Evolutionary conservation across 2,329 filamentous ascomycete species (phyloP).

Genomic region (Diaporthe helianthi): DNA sequence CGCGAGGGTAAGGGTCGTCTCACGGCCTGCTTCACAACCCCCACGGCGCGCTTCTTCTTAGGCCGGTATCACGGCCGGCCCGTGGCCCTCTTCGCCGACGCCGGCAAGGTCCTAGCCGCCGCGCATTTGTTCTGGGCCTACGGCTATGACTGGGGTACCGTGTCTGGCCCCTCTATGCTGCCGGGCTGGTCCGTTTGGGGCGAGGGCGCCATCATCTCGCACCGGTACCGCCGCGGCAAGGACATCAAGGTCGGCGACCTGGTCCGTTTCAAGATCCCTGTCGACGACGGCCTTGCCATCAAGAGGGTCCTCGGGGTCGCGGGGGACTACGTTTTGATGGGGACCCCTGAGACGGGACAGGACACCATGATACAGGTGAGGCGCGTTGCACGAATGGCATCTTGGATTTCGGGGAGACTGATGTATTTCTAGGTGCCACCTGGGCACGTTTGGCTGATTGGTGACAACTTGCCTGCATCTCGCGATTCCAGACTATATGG

Average conservation of each 20-base stretch:
- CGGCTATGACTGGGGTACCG: constrained; percentile 64
- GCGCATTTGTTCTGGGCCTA: constrained; percentile 65
- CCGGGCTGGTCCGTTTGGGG: constrained; percentile 76
- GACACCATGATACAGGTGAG: constrained; percentile 68
- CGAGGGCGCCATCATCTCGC: constrained; percentile 74
- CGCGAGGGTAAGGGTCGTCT: constrained; percentile 16
- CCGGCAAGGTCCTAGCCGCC: constrained; percentile 54
- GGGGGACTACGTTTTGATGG: constrained; percentile 75
- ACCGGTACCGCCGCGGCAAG: constrained; percentile 72
- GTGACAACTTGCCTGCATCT: constrained; percentile 86
- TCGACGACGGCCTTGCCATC: constrained; percentile 65
- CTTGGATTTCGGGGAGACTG: neutral
- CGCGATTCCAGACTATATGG: constrained; percentile 88
- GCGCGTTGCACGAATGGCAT: neutral
- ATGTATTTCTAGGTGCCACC: constrained; percentile 71
- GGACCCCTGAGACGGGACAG: constrained; percentile 61
- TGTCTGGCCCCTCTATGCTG: constrained; percentile 84
- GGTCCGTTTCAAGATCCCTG: constrained; percentile 78
- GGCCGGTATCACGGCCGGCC: constrained; percentile 48
- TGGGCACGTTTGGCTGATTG: constrained; percentile 90
- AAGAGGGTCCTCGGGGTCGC: constrained; percentile 83
- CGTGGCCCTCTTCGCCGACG: constrained; percentile 51
- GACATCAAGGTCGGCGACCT: constrained; percentile 78
- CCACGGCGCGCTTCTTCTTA: constrained; percentile 31
- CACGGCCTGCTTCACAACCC: constrained; percentile 37